A percentile compares a stretch with the other conserved stretches of the same genome.
phyloP scores from a whole-genome alignment of 345 rosid species.

The Pistacia integerrima region DNA sequence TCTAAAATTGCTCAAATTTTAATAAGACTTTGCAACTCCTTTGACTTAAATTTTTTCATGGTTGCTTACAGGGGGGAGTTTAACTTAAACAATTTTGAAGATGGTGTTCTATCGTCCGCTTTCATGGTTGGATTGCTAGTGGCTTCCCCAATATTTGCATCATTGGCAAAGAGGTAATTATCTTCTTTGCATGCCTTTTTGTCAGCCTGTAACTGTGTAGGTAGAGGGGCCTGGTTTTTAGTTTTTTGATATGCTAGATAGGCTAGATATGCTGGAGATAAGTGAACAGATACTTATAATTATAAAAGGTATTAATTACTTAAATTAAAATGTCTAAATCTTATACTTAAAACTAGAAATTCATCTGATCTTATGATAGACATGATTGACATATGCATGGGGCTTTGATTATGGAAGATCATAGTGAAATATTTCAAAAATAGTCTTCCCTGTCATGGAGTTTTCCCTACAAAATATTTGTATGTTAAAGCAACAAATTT shows the following conservation, averaged over 20 bases:
- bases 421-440: neutral
- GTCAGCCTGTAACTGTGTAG: neutral
- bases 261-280: neutral
- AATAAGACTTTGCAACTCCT: neutral
- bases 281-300: neutral
- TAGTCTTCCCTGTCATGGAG: neutral
- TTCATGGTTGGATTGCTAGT: conserved; percentile 97
- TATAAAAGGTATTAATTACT: neutral
- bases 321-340: neutral
- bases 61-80: conserved; percentile 66
- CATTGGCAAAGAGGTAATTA: conserved; percentile 74
- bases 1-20: neutral
- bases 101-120: conserved; percentile 91
- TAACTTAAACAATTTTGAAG: conserved; percentile 80
- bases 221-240: neutral
- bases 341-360: no score
- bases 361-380: neutral
- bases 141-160: conserved; percentile 92
- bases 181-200: neutral
- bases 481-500: neutral
- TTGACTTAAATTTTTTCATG: conserved; percentile 7
- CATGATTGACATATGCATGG: neutral
- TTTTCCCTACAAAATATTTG: neutral
- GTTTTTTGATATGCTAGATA: neutral
- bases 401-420: neutral